Percentiles rank a stretch among this genome's conserved stretches.
These are phyloP conservation scores for Vicia faba DNA, from an alignment of 306 rosid species.

Conservation along the genomic window DNA sequence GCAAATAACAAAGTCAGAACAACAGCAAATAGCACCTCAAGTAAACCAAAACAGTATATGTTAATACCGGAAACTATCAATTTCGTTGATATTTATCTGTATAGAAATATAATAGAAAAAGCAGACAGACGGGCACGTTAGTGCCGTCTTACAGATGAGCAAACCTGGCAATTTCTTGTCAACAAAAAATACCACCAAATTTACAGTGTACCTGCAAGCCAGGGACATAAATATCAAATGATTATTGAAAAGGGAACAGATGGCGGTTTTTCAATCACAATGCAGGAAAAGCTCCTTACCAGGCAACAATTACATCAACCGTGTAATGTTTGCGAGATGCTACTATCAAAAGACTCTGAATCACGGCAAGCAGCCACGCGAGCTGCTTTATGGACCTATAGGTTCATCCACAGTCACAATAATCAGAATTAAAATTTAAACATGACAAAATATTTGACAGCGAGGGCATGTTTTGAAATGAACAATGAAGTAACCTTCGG, in stretches of 20 bases:
- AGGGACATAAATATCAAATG: slow-evolving; percentile 21
- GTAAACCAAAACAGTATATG: slow-evolving; percentile 13
- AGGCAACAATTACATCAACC: slow-evolving; percentile 95
- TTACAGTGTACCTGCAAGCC: slow-evolving; percentile 88
- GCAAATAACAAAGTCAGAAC: slow-evolving; percentile 46
- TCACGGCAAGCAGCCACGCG: slow-evolving; percentile 81
- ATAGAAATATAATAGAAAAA: not conserved
- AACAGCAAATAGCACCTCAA: slow-evolving; percentile 12
- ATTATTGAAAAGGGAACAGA: slow-evolving; percentile 21
- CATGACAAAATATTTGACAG: not conserved
- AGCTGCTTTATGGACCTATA: slow-evolving; percentile 77
- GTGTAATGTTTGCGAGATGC: slow-evolving; percentile 99
- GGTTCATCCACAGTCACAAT: slow-evolving; percentile 33
- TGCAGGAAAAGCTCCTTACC: slow-evolving; percentile 51
- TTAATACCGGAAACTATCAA: not conserved
- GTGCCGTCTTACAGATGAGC: slow-evolving; percentile 13
- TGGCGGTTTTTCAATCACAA: not conserved
- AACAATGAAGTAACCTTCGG: slow-evolving; percentile 51
- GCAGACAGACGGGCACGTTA: not conserved
- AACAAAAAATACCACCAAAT: slow-evolving; percentile 83
- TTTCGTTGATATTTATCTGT: not conserved
- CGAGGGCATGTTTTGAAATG: not conserved
- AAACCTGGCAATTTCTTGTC: slow-evolving; percentile 90
- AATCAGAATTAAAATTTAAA: slow-evolving; percentile 22
- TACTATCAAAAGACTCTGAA: slow-evolving; percentile 85